Percentiles rank a stretch among this genome's conserved stretches.
Evolutionary conservation across 495 filamentous ascomycete genomes (phyloP).

Genomic region (Neurospora sublineolata): DNA sequence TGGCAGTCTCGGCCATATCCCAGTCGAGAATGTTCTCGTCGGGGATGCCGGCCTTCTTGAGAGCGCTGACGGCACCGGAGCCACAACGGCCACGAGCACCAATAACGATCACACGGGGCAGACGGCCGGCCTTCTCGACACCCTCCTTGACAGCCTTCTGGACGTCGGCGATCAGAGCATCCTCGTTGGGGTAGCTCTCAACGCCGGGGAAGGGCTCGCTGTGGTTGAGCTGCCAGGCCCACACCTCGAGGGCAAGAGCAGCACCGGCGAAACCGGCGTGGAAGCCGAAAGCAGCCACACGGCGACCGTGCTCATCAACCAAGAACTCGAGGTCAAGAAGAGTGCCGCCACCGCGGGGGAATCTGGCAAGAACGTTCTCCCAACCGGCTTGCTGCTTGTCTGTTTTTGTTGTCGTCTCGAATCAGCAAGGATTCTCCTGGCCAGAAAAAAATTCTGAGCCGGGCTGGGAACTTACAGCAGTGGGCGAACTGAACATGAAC

Average conservation of each 20-base stretch:
- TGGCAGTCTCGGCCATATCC: constrained; percentile 85
- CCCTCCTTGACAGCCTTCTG: constrained; percentile 60
- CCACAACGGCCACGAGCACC: constrained; percentile 77
- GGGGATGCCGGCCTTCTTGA: constrained; percentile 61
- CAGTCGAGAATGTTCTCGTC: constrained; percentile 70
- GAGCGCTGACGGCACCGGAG: constrained; percentile 70
- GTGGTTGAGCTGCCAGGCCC: constrained; percentile 78
- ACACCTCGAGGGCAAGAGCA: constrained; percentile 71
- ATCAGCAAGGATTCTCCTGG: background rate
- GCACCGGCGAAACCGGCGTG: constrained; percentile 75
- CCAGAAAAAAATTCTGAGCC: constrained; percentile 15
- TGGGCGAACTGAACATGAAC: constrained; percentile 77
- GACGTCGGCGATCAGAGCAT: constrained; percentile 58
- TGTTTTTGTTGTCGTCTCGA: constrained; percentile 24
- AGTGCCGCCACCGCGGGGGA: constrained; percentile 68
- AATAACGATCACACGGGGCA: constrained; percentile 48
- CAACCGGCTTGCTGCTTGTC: constrained; percentile 86
- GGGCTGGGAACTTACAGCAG: constrained; percentile 17
- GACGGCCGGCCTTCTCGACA: constrained; percentile 49
- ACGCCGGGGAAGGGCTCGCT: constrained; percentile 56
- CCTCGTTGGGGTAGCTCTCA: constrained; percentile 65
- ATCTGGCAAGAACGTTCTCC: constrained; percentile 70
- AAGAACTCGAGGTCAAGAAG: constrained; percentile 89
- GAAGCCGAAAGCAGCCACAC: constrained; percentile 66
- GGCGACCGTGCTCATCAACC: constrained; percentile 61